Evolutionary conservation across 2,329 filamentous ascomycete species (phyloP).

Genomic region (Aureobasidium musti): DNA sequence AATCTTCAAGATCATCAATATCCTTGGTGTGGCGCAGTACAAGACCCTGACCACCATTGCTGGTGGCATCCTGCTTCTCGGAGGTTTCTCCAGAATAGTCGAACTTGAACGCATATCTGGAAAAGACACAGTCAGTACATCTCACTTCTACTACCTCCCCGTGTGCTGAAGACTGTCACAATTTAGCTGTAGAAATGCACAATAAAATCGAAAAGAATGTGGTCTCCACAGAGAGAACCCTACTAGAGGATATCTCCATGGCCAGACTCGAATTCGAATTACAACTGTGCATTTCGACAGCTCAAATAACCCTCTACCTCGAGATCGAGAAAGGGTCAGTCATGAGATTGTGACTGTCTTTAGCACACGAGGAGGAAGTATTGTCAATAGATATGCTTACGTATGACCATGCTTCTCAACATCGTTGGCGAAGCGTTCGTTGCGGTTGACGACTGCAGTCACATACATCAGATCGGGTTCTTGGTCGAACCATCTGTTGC

Average conservation of each 20-base stretch:
- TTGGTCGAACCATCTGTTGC: slow-evolving; percentile 41
- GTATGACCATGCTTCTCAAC: slow-evolving; percentile 10
- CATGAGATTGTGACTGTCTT: too few relatives aligned
- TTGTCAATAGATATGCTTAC: not conserved
- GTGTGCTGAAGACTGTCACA: too few relatives aligned
- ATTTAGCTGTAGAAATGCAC: too few relatives aligned
- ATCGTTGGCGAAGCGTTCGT: slow-evolving; percentile 15
- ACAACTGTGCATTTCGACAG: too few relatives aligned
- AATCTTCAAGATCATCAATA: slow-evolving; percentile 12
- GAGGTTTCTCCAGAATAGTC: not conserved
- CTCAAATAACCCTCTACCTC: too few relatives aligned
- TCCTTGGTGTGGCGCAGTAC: not conserved
- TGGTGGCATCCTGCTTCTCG: not conserved
- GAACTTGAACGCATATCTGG: slow-evolving; percentile 12
- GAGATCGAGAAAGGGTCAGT: too few relatives aligned
- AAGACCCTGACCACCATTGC: not conserved
- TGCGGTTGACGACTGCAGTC: slow-evolving; percentile 10
- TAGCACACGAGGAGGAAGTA: not conserved
- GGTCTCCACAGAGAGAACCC: too few relatives aligned
- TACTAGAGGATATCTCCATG: too few relatives aligned
- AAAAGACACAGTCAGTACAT: not conserved
- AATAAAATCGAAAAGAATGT: too few relatives aligned
- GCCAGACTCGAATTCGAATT: too few relatives aligned
- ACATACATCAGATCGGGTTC: slow-evolving; percentile 35
- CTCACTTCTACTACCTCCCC: not conserved